Base-by-base conservation (phyloP, 2,329 filamentous ascomycete species). In the Fusarium haematococcum region DNA sequence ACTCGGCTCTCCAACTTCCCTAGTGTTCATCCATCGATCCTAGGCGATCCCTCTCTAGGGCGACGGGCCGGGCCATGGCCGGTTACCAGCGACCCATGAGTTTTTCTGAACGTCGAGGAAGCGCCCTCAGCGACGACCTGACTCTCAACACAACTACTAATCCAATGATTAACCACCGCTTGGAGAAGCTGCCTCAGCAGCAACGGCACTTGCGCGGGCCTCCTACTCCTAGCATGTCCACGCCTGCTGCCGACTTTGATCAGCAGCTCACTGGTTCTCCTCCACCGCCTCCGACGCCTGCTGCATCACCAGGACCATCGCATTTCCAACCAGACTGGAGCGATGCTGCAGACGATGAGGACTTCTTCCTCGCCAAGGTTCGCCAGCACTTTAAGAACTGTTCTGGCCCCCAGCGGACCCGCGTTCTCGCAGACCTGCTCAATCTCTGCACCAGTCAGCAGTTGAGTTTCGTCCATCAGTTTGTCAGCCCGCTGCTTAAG, bases 361-460 rank as follows among this genome's bases (percentile, higher is more conserved):
- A 97, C 80, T 90, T 93, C 74, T 94, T 96, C 77, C 89, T 97
- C 64, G 88, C 94, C 75, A 92, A 95, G 80, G 91, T 97, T 67
- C 90, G 94, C 70, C 90, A 92, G 70, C 91, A 95, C 79, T 98
- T 98, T 80, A 91, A 92, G 78, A 91, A 92, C 64, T 92, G 95
- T 82, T 93, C 91, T 67, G 90, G 92, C 27, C 89, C 91, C 1
- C 93, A 96, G 83, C 91, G 94, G 67, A 94, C 95, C 78, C 90
- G 94, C 43, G 90, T 97, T 78, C 86, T 99, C 68, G 94, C 94
- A 60, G 95, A 98, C 81, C 87, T 99, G 67, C 86, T 99, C 74
- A 97, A 97, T 79, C 90, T 98, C 77, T 99, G 97, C 85, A 97
- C 97, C 77, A 98, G 94, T 78, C 95, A 97, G 80, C 93, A 97